Base-by-base conservation (phyloP, 2,329 filamentous ascomycete species). In the Apiospora hydei region DNA sequence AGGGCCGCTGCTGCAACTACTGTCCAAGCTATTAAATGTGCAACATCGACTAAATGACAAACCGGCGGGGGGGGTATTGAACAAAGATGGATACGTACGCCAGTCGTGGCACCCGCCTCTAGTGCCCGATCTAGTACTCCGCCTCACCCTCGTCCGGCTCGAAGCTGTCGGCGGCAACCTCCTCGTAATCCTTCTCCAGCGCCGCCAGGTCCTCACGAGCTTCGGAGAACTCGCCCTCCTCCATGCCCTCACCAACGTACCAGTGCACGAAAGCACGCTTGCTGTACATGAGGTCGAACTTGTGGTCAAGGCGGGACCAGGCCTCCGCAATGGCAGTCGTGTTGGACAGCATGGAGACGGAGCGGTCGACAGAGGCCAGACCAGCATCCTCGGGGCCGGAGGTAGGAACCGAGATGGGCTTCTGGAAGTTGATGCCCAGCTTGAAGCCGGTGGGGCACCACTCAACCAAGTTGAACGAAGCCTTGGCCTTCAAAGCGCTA, bases 241-340 rank as follows among this genome's bases (percentile, higher is more conserved):
- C 94, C 94, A 96, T 96, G 85, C 94, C 94, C 85, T 96, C 94
- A 76, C 94, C 94, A 70, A 96, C 94, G 77, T 93, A 93, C 91
- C 91, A 93, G 85, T 93, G 91, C 66, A 93, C 91, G 78, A 93
- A 93, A 73, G 91, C 91, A 76, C 91, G 91, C 88, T 93, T 93
- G 85, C 88, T 91, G 88, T 93, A 92, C 91, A 93, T 93, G 78
- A 93, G 91, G 78, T 93, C 91, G 83, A 93, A 93, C 85, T 93
- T 93, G 87, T 92, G 86, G 84, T 92, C 90, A 68, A 93, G 88
- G 75, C 90, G 89, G 73, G 90, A 91, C 91, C 91, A 93, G 70
- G 91, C 91, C 84, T 93, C 91, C 73, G 91, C 89, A 76, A 93
- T 93, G 80, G 91, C 91, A 38, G 91, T 93, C 72, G 91, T 93